phyloP scores from a whole-genome alignment of 2,329 filamentous ascomycete species.

The Hypoxylon sp. region DNA sequence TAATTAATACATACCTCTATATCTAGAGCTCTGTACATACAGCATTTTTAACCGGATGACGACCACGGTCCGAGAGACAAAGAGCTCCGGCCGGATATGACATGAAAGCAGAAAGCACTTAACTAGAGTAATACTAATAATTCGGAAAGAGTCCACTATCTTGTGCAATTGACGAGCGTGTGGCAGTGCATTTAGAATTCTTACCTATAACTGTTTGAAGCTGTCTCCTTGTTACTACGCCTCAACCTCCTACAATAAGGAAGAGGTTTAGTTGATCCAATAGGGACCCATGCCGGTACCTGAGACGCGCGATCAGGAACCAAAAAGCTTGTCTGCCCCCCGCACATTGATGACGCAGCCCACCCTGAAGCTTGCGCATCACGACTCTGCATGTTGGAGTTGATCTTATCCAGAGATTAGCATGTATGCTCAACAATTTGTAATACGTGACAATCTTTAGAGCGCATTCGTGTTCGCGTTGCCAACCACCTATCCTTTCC shows the following conservation, averaged over 20 bases:
- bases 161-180: background rate
- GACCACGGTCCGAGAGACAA: slow-evolving; percentile 34
- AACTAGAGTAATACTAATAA: slow-evolving; percentile 44
- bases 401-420: slow-evolving; percentile 2
- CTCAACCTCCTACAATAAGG: slow-evolving; percentile 22
- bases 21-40: slow-evolving; percentile 43
- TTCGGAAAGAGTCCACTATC: slow-evolving; percentile 1
- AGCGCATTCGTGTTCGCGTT: slow-evolving; percentile 1
- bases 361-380: slow-evolving; percentile 20
- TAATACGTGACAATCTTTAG: slow-evolving; percentile 7
- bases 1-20: slow-evolving; percentile 10
- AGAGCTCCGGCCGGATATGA: slow-evolving; percentile 27
- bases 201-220: slow-evolving; percentile 12
- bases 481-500: background rate
- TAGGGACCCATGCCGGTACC: slow-evolving; percentile 27
- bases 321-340: slow-evolving; percentile 28
- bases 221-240: slow-evolving; percentile 16
- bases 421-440: slow-evolving; percentile 9
- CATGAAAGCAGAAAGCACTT: slow-evolving; percentile 34
- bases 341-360: slow-evolving; percentile 37
- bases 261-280: background rate
- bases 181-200: slow-evolving; percentile 6
- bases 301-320: slow-evolving; percentile 18
- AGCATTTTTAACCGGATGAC: slow-evolving; percentile 34
- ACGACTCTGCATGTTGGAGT: slow-evolving; percentile 12